A percentile compares a stretch with the other conserved stretches of the same genome.
These are phyloP conservation scores for Sesbania bispinosa DNA, from an alignment of 306 rosid genomes.

Conservation along the genomic window DNA sequence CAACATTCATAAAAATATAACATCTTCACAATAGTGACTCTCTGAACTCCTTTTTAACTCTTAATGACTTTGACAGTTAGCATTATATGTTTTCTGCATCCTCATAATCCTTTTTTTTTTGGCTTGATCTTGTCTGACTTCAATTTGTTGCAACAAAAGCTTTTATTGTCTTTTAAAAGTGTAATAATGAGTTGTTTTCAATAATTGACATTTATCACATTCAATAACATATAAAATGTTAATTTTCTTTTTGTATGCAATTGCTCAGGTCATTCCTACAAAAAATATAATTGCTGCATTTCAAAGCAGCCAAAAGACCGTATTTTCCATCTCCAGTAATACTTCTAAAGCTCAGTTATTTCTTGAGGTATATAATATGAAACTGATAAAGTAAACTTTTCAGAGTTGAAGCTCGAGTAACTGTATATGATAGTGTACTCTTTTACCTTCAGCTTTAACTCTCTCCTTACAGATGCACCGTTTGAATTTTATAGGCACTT, in stretches of 20 bases:
- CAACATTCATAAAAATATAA: background rate
- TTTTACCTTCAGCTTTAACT: background rate
- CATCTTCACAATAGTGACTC: background rate
- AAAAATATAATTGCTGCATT: conserved; percentile 89
- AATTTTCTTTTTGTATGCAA: conserved; percentile 9
- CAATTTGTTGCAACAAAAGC: conserved; percentile 1
- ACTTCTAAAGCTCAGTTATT: conserved; percentile 66
- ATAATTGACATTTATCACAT: background rate
- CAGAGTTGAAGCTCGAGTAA: background rate
- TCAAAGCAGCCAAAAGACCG: conserved; percentile 68
- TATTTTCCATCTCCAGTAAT: conserved; percentile 59
- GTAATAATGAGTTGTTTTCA: background rate
- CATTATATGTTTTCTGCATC: background rate
- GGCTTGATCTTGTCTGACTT: conserved; percentile 3
- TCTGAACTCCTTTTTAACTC: background rate
- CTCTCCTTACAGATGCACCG: background rate
- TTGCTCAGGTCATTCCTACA: conserved; percentile 72
- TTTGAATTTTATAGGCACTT: conserved; percentile 59
- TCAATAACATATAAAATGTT: background rate
- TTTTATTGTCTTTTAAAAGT: background rate
- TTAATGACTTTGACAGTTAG: background rate
- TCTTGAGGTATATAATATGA: conserved; percentile 62
- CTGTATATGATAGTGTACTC: background rate
- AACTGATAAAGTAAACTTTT: background rate
- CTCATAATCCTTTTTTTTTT: background rate